A percentile compares a stretch with the other conserved stretches of the same genome.
Conservation (phyloP, 2,329 filamentous ascomycete species). For the Chaetomium globosum region DNA sequence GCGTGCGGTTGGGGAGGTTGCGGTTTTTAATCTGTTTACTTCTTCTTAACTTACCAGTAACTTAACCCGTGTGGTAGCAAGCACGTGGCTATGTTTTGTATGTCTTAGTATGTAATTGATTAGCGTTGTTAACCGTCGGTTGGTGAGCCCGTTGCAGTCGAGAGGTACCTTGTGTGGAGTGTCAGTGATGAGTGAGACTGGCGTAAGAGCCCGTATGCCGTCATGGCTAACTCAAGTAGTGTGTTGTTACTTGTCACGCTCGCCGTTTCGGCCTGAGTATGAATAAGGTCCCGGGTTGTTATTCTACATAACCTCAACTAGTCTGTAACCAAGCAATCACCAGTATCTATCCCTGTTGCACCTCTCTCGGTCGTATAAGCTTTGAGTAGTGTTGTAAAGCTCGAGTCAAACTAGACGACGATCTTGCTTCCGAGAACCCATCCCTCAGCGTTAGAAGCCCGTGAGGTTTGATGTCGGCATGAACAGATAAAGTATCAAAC, state of each 20-base stretch:
- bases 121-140: neutral
- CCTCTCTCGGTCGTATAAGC: no score
- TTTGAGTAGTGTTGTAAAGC: neutral
- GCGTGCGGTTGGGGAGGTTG: neutral
- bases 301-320: no score
- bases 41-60: neutral
- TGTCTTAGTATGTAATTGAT: neutral
- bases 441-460: no score
- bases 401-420: neutral
- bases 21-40: neutral
- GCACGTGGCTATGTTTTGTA: neutral
- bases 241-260: neutral
- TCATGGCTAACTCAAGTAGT: neutral
- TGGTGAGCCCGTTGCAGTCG: neutral
- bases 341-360: no score
- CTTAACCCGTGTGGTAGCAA: conserved; percentile 1
- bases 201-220: neutral
- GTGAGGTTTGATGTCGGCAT: no score
- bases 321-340: no score
- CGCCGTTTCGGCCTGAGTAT: no score
- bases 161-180: neutral
- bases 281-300: no score
- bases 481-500: no score
- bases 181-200: neutral
- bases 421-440: neutral